phyloP scores from a whole-genome alignment of 176 grass and related monocot species.

The Oryza officinalis region DNA sequence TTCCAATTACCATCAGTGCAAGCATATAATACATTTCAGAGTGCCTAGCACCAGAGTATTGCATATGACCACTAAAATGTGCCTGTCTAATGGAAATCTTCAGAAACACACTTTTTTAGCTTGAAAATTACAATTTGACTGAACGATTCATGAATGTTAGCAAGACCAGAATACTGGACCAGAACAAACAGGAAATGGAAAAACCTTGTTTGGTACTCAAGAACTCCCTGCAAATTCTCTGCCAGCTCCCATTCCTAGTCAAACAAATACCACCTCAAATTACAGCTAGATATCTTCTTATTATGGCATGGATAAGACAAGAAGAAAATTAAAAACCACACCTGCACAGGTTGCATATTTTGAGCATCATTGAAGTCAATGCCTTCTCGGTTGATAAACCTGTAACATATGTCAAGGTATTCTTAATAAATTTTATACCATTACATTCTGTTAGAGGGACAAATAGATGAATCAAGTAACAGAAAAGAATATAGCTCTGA shows the following conservation, averaged over 20 bases:
- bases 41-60: constrained; percentile 7
- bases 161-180: neutral
- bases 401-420: constrained; percentile 42
- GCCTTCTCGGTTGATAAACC: constrained; percentile 96
- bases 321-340: constrained; percentile 34
- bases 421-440: constrained; percentile 28
- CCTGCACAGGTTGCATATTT: constrained; percentile 97
- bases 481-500: neutral
- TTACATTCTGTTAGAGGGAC: constrained; percentile 1
- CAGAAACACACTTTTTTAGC: neutral
- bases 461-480: neutral
- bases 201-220: constrained; percentile 99
- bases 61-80: neutral
- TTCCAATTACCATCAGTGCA: neutral
- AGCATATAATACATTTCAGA: constrained; percentile 12
- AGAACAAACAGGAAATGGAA: constrained; percentile 7
- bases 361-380: constrained; percentile 98
- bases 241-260: constrained; percentile 94
- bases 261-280: constrained; percentile 35
- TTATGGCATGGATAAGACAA: constrained; percentile 30
- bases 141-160: constrained; percentile 1
- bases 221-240: constrained; percentile 86
- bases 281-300: constrained; percentile 13
- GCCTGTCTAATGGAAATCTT: constrained; percentile 8
- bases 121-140: constrained; percentile 8